Conservation (phyloP, 768 basidiomycete genomes). For the Boletus reticulatus region DNA sequence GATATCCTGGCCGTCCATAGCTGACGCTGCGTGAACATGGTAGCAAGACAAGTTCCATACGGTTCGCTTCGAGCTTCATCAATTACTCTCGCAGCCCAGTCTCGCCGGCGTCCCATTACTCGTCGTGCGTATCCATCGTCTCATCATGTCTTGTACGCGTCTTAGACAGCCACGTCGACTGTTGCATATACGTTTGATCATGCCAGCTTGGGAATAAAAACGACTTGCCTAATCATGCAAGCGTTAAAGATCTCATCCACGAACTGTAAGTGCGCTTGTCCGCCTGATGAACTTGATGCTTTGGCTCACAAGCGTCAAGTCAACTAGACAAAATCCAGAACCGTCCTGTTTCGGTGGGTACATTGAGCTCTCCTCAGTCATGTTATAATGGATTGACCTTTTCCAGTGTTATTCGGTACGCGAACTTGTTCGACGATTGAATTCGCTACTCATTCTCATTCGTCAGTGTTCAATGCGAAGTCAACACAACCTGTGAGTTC, state of each 20-base stretch:
- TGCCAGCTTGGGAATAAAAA: slow-evolving; percentile 89
- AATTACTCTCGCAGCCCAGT: slow-evolving; percentile 64
- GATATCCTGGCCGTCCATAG: not conserved
- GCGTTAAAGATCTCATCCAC: slow-evolving; percentile 81
- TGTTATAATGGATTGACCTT: not conserved
- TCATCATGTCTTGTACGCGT: not conserved
- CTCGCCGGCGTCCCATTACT: slow-evolving; percentile 75
- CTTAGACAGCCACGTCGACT: not conserved
- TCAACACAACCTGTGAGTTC: slow-evolving; percentile 82
- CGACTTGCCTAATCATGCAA: slow-evolving; percentile 71
- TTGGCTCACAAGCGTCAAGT: slow-evolving; percentile 29
- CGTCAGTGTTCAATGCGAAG: slow-evolving; percentile 93
- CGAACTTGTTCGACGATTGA: not conserved
- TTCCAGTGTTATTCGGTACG: slow-evolving; percentile 77
- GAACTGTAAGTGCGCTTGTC: slow-evolving; percentile 51
- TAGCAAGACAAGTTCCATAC: slow-evolving; percentile 82
- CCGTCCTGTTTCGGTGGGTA: slow-evolving; percentile 81
- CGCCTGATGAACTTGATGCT: too few species aligned
- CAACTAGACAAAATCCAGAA: slow-evolving; percentile 77
- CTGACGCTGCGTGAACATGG: slow-evolving; percentile 1
- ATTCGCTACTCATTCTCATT: not conserved
- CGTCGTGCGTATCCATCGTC: slow-evolving; percentile 53
- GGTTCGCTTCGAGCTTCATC: slow-evolving; percentile 81
- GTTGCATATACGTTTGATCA: not conserved
- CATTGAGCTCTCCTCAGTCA: not conserved